Base-by-base conservation (phyloP, 1,284 basidiomycete genomes). In the Spongispora temasekensis region DNA sequence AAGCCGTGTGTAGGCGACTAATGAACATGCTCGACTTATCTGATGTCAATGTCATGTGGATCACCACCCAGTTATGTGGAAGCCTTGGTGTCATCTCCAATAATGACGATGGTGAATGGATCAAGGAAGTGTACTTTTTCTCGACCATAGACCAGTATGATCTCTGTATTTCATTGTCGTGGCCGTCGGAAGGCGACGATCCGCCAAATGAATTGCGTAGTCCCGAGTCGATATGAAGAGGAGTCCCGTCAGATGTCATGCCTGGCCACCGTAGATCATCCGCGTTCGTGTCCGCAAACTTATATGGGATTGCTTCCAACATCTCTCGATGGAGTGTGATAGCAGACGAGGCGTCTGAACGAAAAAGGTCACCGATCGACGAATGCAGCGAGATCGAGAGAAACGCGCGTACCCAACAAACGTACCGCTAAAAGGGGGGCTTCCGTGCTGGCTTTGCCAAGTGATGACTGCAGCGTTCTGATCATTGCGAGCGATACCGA, bases 11-110 rank as follows among this genome's bases (percentile, higher is more conserved):
- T 66, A 95, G 90, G 15, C 95, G 88, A 1, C 93, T 89, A 50
- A 98, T 76, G 64, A 98, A 89, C 71, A 99, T 82, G 5, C 91
- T 91, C 65, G 85, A 89, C 64, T 87, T 87, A 69, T 97, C 94
- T 7, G 90, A 85, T 0, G 92, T 90, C 55, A 98, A 81, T 63
- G 83, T 90, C 65, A 99, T 87, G 62, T 90, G 93, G 57, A 98
- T 80, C 12, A 96, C 84, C 5, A 89, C 91, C 95, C 97, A 98
- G 63, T 90, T 83, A 4, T 73, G 64, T 0, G 97, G 95, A 2
- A 98, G 78, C 46, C 74, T 68, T 46, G 79, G 69, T 13, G 77
- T 48, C 4, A 19, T 58, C 40, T 60, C 60, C 44, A 61, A 53
- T 35, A 71, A 42, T 19, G 60, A 54, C 6, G 72, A 55, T 12